A percentile compares a stretch with the other conserved stretches of the same genome.
phyloP scores from a whole-genome alignment of 176 grass and related monocot species.

The Saccharum officinarum region DNA sequence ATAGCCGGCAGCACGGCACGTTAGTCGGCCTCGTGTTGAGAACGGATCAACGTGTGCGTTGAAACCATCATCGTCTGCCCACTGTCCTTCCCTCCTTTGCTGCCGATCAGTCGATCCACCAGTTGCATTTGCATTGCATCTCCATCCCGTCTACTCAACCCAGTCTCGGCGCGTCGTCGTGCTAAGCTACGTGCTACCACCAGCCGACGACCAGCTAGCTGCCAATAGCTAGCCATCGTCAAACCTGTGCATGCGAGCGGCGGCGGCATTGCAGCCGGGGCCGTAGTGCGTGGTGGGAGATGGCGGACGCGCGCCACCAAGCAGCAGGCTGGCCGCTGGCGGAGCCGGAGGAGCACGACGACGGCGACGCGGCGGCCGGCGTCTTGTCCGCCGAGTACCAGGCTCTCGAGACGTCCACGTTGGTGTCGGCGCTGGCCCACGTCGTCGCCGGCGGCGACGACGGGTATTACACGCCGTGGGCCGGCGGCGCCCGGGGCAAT shows the following conservation, averaged over 20 bases:
- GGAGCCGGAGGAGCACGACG: conserved; percentile 18
- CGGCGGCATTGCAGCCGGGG: conserved; percentile 14
- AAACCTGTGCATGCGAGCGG: background rate
- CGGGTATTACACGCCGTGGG: background rate
- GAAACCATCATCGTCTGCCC: background rate
- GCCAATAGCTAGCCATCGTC: background rate
- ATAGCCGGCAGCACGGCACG: background rate
- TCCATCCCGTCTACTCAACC: background rate
- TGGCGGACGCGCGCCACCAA: background rate
- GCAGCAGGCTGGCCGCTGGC: background rate
- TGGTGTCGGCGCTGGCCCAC: conserved; percentile 70
- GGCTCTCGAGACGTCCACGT: conserved; percentile 57
- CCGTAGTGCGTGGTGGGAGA: background rate
- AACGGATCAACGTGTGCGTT: background rate
- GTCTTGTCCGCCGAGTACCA: conserved; percentile 56
- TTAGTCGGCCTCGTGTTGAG: conserved; percentile 1
- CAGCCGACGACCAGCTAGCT: background rate
- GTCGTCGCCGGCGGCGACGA: conserved; percentile 43
- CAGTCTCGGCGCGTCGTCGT: background rate
- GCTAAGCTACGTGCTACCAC: background rate
- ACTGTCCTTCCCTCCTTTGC: background rate
- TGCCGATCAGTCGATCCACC: background rate
- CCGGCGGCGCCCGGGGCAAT: background rate
- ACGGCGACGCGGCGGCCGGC: background rate
- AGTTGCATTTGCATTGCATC: background rate